Evolutionary conservation across 1,284 basidiomycete species (phyloP).

Genomic region (Apiotrichum sp.): DNA sequence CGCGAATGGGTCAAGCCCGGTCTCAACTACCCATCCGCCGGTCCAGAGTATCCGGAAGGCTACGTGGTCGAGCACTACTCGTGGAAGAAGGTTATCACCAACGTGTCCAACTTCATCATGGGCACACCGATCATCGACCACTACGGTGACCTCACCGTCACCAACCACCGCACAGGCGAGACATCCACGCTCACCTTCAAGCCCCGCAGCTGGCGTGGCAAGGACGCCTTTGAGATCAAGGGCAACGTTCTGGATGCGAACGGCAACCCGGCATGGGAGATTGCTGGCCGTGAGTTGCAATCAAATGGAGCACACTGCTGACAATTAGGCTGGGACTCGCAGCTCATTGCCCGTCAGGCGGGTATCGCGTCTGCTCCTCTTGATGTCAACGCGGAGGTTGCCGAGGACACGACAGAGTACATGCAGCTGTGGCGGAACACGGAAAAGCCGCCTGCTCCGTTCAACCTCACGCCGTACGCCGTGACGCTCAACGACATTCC

Average conservation of each 20-base stretch:
- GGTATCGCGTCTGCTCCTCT: constrained; percentile 62
- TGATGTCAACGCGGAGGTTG: constrained; percentile 46
- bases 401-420: constrained; percentile 38
- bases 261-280: constrained; percentile 72
- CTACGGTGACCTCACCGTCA: constrained; percentile 87
- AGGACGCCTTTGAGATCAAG: constrained; percentile 85
- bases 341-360: constrained; percentile 77
- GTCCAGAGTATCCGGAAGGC: constrained; percentile 32
- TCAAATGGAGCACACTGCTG: background rate
- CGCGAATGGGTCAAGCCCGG: constrained; percentile 51
- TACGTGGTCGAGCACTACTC: constrained; percentile 45
- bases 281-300: constrained; percentile 62
- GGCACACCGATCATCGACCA: constrained; percentile 94
- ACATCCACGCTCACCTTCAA: constrained; percentile 88
- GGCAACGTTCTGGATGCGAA: constrained; percentile 68
- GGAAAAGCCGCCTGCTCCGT: constrained; percentile 72
- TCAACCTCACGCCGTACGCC: constrained; percentile 93
- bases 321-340: constrained; percentile 73
- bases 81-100: constrained; percentile 77
- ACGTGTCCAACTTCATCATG: constrained; percentile 87
- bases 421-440: constrained; percentile 81
- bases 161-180: constrained; percentile 90
- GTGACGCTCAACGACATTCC: constrained; percentile 62
- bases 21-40: constrained; percentile 40
- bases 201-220: constrained; percentile 88